These are phyloP conservation scores for Warburgia ugandensis DNA, from an alignment of 164 flowering plant species.

Conservation along the genomic window DNA sequence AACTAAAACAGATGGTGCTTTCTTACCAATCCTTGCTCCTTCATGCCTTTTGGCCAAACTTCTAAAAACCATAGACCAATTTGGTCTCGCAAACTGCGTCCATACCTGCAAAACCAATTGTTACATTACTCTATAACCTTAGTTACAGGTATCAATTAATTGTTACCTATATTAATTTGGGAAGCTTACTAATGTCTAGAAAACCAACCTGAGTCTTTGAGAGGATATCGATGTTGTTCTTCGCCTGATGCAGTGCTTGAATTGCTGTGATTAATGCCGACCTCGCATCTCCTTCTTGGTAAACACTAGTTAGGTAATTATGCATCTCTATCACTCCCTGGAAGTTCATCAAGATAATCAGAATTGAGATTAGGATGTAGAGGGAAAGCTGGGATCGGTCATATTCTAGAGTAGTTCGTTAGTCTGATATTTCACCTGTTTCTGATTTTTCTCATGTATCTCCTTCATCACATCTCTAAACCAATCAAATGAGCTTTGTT, in stretches of 20 bases:
- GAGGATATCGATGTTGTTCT: slow-evolving; percentile 32
- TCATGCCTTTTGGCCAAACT: slow-evolving; percentile 29
- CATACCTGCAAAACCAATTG: slow-evolving; percentile 23
- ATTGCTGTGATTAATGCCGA: slow-evolving; percentile 31
- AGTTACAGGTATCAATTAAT: background rate
- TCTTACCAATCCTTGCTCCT: slow-evolving; percentile 41
- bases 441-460: slow-evolving; percentile 18
- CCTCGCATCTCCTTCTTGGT: slow-evolving; percentile 35
- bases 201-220: slow-evolving; percentile 32
- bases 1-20: background rate
- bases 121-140: background rate
- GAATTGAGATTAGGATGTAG: too few species aligned
- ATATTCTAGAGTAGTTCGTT: too few species aligned
- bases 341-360: background rate
- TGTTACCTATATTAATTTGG: background rate
- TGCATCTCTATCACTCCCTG: slow-evolving; percentile 42
- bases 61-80: slow-evolving; percentile 38
- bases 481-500: slow-evolving; percentile 52
- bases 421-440: slow-evolving; percentile 25
- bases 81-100: slow-evolving; percentile 47
- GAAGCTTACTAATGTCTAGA: background rate
- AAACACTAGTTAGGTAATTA: slow-evolving; percentile 32
- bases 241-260: slow-evolving; percentile 30
- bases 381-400: too few species aligned
- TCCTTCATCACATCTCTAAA: slow-evolving; percentile 43